Conservation (phyloP, 1,284 basidiomycete genomes). For the Rhizopogon hawkerae region DNA sequence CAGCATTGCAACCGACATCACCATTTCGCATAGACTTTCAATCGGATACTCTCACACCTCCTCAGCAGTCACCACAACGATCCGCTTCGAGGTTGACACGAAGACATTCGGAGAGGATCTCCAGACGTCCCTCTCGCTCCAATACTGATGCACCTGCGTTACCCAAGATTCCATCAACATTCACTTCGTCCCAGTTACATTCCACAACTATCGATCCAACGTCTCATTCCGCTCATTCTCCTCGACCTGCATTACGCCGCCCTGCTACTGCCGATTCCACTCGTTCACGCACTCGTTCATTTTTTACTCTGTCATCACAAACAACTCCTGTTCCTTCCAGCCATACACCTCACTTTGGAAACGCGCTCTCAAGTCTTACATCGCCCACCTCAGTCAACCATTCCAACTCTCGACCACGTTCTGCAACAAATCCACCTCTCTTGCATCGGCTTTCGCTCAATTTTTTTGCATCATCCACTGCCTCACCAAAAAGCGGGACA, state of each 20-base stretch:
- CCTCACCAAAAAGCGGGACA: conserved; percentile 24
- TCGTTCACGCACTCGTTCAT: conserved; percentile 14
- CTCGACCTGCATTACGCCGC: conserved; percentile 12
- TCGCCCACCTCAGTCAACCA: conserved; percentile 12
- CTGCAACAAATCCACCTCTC: conserved; percentile 63
- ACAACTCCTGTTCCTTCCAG: conserved; percentile 12
- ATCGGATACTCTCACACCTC: conserved; percentile 17
- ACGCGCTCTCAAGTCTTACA: conserved; percentile 6
- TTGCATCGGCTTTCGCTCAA: conserved; percentile 65
- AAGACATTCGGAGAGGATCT: conserved; percentile 41
- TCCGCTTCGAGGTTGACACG: conserved; percentile 36
- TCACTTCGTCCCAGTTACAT: conserved; percentile 7
- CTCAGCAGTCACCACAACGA: conserved; percentile 18
- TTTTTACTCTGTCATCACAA: conserved; percentile 21
- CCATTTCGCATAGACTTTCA: conserved; percentile 41
- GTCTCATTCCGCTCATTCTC: conserved; percentile 8
- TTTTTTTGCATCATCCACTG: conserved; percentile 46
- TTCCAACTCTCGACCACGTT: conserved; percentile 36
- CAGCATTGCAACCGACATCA: conserved; percentile 41
- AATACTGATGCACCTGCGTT: conserved; percentile 10
- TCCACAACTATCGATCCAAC: conserved; percentile 18
- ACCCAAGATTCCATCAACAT: conserved; percentile 8
- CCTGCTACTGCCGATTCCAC: conserved; percentile 25
- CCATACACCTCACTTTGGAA: conserved; percentile 12
- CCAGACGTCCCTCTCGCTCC: conserved; percentile 18